phyloP scores from a whole-genome alignment of 1,284 basidiomycete species.

The Cryptococcus sp. region DNA sequence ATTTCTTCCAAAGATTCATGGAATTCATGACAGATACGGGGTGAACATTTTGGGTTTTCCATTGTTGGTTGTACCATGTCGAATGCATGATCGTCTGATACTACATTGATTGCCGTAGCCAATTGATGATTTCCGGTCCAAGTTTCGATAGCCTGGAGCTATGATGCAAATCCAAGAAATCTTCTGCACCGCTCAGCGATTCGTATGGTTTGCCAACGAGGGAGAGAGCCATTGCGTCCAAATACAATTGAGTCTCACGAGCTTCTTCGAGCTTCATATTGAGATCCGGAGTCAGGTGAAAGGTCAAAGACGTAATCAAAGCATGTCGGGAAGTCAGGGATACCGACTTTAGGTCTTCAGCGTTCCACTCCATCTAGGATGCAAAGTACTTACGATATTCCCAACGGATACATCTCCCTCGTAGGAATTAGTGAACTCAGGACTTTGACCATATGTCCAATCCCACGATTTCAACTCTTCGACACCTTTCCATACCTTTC shows the following conservation, averaged over 20 bases:
- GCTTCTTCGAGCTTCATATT: constrained; percentile 4
- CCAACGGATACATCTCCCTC: constrained; percentile 29
- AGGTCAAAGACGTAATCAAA: constrained; percentile 43
- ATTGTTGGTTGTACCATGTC: too few relatives aligned
- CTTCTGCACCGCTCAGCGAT: constrained; percentile 35
- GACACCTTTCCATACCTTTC: constrained; percentile 60
- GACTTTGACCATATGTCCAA: constrained; percentile 91
- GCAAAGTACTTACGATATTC: constrained; percentile 49
- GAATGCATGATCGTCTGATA: too few relatives aligned
- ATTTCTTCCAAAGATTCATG: constrained; percentile 32
- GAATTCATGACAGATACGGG: constrained; percentile 49
- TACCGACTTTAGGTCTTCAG: constrained; percentile 30
- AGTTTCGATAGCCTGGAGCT: constrained; percentile 12
- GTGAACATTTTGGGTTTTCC: constrained; percentile 24
- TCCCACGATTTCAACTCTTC: constrained; percentile 72
- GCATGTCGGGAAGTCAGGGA: constrained; percentile 50
- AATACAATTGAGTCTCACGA: constrained; percentile 18
- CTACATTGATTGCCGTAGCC: constrained; percentile 40
- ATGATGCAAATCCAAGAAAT: constrained; percentile 11
- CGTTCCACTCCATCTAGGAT: constrained; percentile 26
- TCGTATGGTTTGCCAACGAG: constrained; percentile 44
- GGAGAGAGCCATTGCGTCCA: constrained; percentile 29
- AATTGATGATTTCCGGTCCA: constrained; percentile 34
- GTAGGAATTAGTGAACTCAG: constrained; percentile 66
- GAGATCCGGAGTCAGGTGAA: constrained; percentile 22